Conservation (phyloP, 129 eudicot species). For the Apium graveolens region DNA sequence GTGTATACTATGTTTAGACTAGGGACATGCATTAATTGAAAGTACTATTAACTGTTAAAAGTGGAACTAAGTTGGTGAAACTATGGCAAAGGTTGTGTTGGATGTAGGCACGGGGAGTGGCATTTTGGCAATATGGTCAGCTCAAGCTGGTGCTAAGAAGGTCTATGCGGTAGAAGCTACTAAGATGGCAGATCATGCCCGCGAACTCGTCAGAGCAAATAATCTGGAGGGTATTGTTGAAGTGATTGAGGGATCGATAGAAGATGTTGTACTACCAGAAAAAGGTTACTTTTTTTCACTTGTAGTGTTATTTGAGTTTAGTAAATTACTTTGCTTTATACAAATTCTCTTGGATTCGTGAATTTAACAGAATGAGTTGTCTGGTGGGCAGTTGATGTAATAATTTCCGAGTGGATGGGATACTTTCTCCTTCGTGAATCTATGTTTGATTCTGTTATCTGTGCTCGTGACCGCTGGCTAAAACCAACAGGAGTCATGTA, state of each 20-base stretch:
- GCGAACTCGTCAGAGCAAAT: conserved; percentile 70
- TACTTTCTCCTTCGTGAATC: conserved; percentile 99
- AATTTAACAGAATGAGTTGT: neutral
- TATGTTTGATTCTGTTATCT: conserved; percentile 93
- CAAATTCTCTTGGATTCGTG: neutral
- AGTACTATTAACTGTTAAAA: neutral
- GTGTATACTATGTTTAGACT: neutral
- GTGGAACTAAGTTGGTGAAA: conserved; percentile 35
- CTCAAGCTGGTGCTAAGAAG: conserved; percentile 95
- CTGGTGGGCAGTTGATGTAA: conserved; percentile 75
- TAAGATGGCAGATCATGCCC: conserved; percentile 89
- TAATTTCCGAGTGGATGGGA: conserved; percentile 99
- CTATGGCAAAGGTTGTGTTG: conserved; percentile 62
- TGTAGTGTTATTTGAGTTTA: neutral
- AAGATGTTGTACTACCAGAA: conserved; percentile 73
- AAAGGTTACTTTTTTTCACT: conserved; percentile 42
- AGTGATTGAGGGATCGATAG: conserved; percentile 91
- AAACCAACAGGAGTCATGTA: conserved; percentile 91
- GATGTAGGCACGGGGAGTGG: conserved; percentile 99
- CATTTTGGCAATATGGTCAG: conserved; percentile 93
- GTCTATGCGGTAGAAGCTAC: conserved; percentile 98
- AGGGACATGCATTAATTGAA: neutral
- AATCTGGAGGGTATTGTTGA: conserved; percentile 62
- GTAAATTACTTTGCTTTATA: neutral
- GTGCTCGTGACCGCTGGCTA: conserved; percentile 97